These are phyloP conservation scores for Beauveria rudraprayagi DNA, from an alignment of 2,329 filamentous ascomycete genomes.

Conservation along the genomic window DNA sequence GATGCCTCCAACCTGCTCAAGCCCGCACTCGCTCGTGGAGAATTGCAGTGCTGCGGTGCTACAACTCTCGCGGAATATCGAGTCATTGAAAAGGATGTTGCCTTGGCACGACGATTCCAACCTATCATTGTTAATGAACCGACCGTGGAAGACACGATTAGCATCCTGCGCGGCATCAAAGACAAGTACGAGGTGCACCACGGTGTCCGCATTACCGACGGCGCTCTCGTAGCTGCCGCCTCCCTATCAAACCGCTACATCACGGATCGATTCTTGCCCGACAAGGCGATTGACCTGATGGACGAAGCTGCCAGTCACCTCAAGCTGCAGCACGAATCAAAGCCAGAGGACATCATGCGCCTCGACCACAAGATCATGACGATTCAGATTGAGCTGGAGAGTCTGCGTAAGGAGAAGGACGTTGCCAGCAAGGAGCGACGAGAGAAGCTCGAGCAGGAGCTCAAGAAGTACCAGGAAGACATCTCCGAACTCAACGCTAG, in stretches of 20 bases:
- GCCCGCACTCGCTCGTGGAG: constrained; percentile 83
- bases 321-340: constrained; percentile 90
- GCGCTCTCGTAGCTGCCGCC: constrained; percentile 83
- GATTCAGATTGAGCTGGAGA: constrained; percentile 93
- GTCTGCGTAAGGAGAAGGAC: constrained; percentile 87
- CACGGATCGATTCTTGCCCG: constrained; percentile 88
- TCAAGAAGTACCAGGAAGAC: constrained; percentile 72
- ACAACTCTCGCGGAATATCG: constrained; percentile 91
- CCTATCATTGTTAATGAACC: constrained; percentile 92
- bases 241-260: constrained; percentile 94
- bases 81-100: constrained; percentile 91
- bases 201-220: constrained; percentile 88
- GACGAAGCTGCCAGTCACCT: constrained; percentile 90
- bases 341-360: constrained; percentile 87
- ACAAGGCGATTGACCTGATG: constrained; percentile 95
- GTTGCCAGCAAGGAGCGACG: constrained; percentile 79
- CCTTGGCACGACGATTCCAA: constrained; percentile 85
- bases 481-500: constrained; percentile 65
- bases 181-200: constrained; percentile 97
- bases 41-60: constrained; percentile 90
- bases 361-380: constrained; percentile 95
- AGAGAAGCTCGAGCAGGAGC: constrained; percentile 71
- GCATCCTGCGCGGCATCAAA: constrained; percentile 91
- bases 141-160: constrained; percentile 84
- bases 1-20: constrained; percentile 94